Evolutionary conservation across 2,329 filamentous ascomycete species (phyloP).

Genomic region (Tolypocladium ovalisporum): DNA sequence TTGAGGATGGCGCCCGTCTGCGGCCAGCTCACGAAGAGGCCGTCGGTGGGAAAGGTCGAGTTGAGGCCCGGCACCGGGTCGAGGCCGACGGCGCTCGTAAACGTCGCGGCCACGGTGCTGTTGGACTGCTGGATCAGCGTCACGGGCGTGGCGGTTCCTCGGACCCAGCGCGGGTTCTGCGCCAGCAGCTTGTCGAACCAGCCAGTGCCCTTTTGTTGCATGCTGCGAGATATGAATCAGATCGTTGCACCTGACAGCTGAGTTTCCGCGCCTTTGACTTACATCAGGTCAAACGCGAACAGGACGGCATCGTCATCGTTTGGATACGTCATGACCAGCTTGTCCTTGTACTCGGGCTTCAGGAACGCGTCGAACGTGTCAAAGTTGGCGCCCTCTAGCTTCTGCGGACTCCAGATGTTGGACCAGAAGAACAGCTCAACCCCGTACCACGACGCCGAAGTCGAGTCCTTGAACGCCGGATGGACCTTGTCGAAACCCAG

Average conservation of each 20-base stretch:
- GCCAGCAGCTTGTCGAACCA: conserved; percentile 37
- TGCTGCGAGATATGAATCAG: conserved; percentile 4
- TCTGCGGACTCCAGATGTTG: conserved; percentile 24
- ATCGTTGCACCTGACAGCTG: background rate
- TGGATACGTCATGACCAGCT: conserved; percentile 42
- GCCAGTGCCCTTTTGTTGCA: conserved; percentile 26
- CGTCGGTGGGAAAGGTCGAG: conserved; percentile 21
- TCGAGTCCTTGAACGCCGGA: conserved; percentile 27
- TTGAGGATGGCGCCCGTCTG: conserved; percentile 37
- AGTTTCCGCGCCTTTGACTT: conserved; percentile 8
- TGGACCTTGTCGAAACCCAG: conserved; percentile 31
- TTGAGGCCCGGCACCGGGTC: conserved; percentile 9
- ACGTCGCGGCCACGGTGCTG: conserved; percentile 20
- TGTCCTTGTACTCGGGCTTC: conserved; percentile 39
- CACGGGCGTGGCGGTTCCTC: conserved; percentile 33
- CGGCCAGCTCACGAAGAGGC: conserved; percentile 34
- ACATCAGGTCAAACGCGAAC: conserved; percentile 38
- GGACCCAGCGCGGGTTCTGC: conserved; percentile 42
- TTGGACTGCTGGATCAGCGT: conserved; percentile 20
- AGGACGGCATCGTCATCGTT: conserved; percentile 47
- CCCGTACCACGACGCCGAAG: conserved; percentile 29
- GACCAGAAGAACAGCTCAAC: conserved; percentile 26
- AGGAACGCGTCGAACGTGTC: conserved; percentile 31
- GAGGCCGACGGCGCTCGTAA: conserved; percentile 16
- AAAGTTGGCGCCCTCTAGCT: conserved; percentile 18